Base-by-base conservation (phyloP, 1,139 yeast species). In the Dujonia santamariae region DNA sequence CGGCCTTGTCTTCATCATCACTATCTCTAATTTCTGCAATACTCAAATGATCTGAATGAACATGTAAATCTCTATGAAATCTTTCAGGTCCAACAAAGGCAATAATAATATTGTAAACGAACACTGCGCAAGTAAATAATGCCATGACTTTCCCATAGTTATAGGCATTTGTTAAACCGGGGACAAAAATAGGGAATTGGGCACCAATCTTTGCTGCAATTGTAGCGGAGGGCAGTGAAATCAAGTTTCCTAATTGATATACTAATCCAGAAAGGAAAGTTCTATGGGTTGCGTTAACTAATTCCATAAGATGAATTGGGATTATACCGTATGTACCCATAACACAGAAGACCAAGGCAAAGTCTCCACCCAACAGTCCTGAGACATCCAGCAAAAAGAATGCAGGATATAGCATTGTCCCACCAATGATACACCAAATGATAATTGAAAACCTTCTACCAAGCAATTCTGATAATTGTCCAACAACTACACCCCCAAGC, bases 381-480 rank as follows among this genome's bases (percentile, higher is more conserved):
- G 31, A 28, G 5, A 26, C 15, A 8, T 26, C 12, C 4, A 13
- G 11, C 30, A 32, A 17, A 26, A 36, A 53, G 40, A 50, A 58
- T 3, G 61, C 48, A 9, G 69, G 69, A 39, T 64, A 64, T 18
- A 62, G 45, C 50, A 62, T 56, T 7, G 61, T 61, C 5, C 63
- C 63, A 16, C 61, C 56, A 37, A 59, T 43, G 4, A 56, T n/a
- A 40, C 53, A 48, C 24, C 63, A 55, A 9, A 53, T 37, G 7
- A 63, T 51, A 24, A 75, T 55, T 1, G 74, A 61, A 28, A 74
- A 49, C 39, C 80, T 55, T 44, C 78, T 57, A 6, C 80, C 80
- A 7, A 65, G 45, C 13, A 68, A 47, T 37, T 72, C 76, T 2
- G 71, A 59, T 16, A 59, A 32, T 26, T 68, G 70, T 19, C 80